A percentile compares a stretch with the other conserved stretches of the same genome.
Conservation (phyloP, 1,284 basidiomycete genomes). For the Rhodotorula sp. region DNA sequence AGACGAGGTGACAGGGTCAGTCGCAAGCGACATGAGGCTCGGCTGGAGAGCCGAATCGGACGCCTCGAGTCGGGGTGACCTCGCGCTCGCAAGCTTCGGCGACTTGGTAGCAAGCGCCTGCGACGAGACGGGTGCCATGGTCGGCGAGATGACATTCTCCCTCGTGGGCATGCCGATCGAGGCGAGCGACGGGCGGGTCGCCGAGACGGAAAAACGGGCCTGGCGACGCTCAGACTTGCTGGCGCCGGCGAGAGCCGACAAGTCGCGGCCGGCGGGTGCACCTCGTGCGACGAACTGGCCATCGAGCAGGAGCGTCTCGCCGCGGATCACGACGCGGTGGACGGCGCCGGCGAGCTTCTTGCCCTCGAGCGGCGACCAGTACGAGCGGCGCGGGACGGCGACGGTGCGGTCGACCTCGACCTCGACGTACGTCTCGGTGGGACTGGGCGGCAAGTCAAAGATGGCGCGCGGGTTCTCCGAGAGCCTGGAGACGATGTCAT, state of each 20-base stretch:
- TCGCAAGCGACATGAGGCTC: conserved; percentile 45
- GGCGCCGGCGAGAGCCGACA: conserved; percentile 65
- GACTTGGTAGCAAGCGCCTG: conserved; percentile 29
- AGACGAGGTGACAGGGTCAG: conserved; percentile 39
- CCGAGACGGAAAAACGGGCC: conserved; percentile 45
- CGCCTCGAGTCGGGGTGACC: conserved; percentile 36
- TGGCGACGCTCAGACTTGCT: conserved; percentile 40
- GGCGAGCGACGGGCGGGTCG: conserved; percentile 39
- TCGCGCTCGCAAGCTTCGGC: conserved; percentile 35
- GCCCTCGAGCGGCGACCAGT: conserved; percentile 83
- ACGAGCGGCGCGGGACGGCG: conserved; percentile 49
- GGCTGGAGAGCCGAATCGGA: conserved; percentile 32
- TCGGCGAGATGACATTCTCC: conserved; percentile 43
- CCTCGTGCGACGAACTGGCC: conserved; percentile 62
- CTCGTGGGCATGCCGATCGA: conserved; percentile 40
- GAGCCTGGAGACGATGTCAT: conserved; percentile 75
- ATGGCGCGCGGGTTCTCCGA: conserved; percentile 91
- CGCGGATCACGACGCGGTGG: conserved; percentile 87
- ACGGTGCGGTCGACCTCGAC: conserved; percentile 80
- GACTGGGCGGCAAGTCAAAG: conserved; percentile 80
- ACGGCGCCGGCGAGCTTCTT: conserved; percentile 69
- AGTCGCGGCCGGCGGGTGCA: conserved; percentile 67
- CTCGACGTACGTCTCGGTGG: conserved; percentile 84
- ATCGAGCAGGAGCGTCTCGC: conserved; percentile 88
- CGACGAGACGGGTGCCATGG: conserved; percentile 36